Percentiles rank a stretch among this genome's conserved stretches.
These are phyloP conservation scores for Flaveria floridana DNA, from an alignment of 140 eudicot species.

Conservation along the genomic window DNA sequence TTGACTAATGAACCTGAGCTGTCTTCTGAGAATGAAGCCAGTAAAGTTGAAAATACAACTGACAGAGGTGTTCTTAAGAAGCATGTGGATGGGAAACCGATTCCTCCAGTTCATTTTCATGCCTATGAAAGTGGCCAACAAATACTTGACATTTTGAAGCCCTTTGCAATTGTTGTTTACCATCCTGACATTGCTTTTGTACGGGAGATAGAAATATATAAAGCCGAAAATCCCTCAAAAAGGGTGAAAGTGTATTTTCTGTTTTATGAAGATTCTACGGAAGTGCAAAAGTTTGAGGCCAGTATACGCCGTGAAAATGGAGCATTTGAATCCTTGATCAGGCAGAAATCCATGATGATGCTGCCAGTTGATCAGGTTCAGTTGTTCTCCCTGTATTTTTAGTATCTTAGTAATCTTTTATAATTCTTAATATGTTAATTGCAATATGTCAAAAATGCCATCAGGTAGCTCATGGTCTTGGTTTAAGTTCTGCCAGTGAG, in stretches of 20 bases:
- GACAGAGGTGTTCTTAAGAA: conserved; percentile 43
- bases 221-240: conserved; percentile 78
- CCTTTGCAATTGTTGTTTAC: conserved; percentile 70
- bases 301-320: conserved; percentile 90
- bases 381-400: neutral
- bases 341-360: conserved; percentile 97
- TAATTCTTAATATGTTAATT: neutral
- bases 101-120: conserved; percentile 73
- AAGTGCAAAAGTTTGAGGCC: conserved; percentile 90
- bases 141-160: conserved; percentile 75
- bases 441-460: conserved; percentile 12
- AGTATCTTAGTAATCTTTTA: neutral
- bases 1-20: conserved; percentile 30
- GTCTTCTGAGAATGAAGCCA: conserved; percentile 33
- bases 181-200: conserved; percentile 95
- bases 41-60: conserved; percentile 15
- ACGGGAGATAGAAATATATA: conserved; percentile 83
- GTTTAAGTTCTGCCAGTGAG: conserved; percentile 46
- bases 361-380: conserved; percentile 79
- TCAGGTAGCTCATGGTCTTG: conserved; percentile 68
- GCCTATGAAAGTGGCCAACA: conserved; percentile 75
- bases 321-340: conserved; percentile 89
- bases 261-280: conserved; percentile 94
- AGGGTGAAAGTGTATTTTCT: conserved; percentile 83
- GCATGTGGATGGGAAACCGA: conserved; percentile 50